Evolutionary conservation across 495 filamentous ascomycete genomes (phyloP).

Genomic region (Acidiella bohemica): DNA sequence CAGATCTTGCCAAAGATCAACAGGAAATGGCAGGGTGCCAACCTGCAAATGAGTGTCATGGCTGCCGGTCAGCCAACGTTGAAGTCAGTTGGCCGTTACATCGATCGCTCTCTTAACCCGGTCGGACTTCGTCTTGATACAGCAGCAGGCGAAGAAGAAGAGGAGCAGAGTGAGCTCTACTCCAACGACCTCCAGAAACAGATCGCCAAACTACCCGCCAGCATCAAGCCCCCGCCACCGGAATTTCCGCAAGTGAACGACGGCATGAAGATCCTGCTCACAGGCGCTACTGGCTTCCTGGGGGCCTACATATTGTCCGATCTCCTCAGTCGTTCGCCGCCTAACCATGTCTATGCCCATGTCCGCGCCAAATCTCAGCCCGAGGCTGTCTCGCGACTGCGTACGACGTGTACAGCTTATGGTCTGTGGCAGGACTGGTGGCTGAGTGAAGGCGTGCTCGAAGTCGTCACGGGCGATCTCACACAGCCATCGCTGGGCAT

Average conservation of each 20-base stretch:
- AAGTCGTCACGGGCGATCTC: slow-evolving; percentile 59
- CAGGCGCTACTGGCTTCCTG: slow-evolving; percentile 84
- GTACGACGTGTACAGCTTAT: slow-evolving; percentile 49
- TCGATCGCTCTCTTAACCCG: slow-evolving; percentile 47
- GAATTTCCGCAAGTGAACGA: slow-evolving; percentile 57
- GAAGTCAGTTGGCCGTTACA: slow-evolving; percentile 54
- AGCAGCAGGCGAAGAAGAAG: slow-evolving; percentile 17
- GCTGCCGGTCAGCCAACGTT: slow-evolving; percentile 60
- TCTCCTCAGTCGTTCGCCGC: slow-evolving; percentile 46
- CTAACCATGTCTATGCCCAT: slow-evolving; percentile 60
- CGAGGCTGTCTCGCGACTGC: slow-evolving; percentile 38
- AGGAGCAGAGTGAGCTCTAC: slow-evolving; percentile 18
- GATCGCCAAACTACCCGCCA: slow-evolving; percentile 6
- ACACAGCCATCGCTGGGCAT: slow-evolving; percentile 60
- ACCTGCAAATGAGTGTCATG: slow-evolving; percentile 64
- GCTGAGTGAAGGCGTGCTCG: slow-evolving; percentile 39
- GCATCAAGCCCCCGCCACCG: slow-evolving; percentile 28
- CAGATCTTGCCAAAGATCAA: slow-evolving; percentile 62
- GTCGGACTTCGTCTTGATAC: slow-evolving; percentile 25
- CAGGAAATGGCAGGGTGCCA: slow-evolving; percentile 46
- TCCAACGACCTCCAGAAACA: slow-evolving; percentile 21
- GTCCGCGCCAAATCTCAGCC: slow-evolving; percentile 52
- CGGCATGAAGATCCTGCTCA: slow-evolving; percentile 55
- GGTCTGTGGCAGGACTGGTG: slow-evolving; percentile 69
- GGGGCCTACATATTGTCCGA: slow-evolving; percentile 71